Evolutionary conservation across 352 stramenopile genomes (phyloP), one percentile per base, ranked within the genome.

Genomic region (Globisporangium viniferum): DNA sequence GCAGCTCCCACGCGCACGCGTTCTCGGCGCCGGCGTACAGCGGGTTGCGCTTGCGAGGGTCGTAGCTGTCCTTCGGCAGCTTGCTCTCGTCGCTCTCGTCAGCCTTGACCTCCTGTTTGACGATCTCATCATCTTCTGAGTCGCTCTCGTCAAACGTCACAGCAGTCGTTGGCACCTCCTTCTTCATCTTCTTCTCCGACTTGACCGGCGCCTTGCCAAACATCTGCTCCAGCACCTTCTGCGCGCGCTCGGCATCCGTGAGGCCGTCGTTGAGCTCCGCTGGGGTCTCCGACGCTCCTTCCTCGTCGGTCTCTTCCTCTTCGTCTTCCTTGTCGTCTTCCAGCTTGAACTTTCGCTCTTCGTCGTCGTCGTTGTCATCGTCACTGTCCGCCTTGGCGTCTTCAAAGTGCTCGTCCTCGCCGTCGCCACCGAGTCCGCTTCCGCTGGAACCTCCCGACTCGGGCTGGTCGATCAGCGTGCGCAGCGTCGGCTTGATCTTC

Each of bases 1-100:
- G 81, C 54, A 99, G 71, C 75, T 99, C 98, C 95, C 96, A 99
- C 14, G 97, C 81, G 51, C 83, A 94, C 62, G 85, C 75, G 20
- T 74, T 81, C 49, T 91, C 87, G 46, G 81, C 86, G 33, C 73
- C 82, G 9, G 92, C 81, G 59, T 84, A 98, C 33, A 94, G 69
- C 29, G 93, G 93, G 63, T 98, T 97, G 36, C 92, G 87, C 79
- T 97, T 97, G 24, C 54, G 70, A 12, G 81, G 80, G 67, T 98
- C 86, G 75, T 98, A 98, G 57, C 74, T 70, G 60, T 74, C 48
- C 29, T 71, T 59, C 33, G 61, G 56, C n/a, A 62, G 56, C 4
- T 24, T 15, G 22, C 3, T 60, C 2, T 70, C 60, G 41, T 12
- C 55, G 15, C 29, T 53, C 24, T 46, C 29, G 31, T 72, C 14